Conservation (phyloP, 306 rosid species). For the Cucurbita argyrosperma region DNA sequence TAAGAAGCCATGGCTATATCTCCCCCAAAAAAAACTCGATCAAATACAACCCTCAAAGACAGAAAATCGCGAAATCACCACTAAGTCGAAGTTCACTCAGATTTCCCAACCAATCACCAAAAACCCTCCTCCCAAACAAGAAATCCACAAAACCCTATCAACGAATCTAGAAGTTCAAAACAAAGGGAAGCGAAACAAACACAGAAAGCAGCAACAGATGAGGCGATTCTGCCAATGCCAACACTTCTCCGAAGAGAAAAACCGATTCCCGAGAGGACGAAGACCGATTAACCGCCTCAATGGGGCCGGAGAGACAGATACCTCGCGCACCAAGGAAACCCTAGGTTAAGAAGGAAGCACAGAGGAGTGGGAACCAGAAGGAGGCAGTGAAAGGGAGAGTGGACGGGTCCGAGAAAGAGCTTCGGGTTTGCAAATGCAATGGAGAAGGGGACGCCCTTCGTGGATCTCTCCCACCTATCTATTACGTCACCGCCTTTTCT, state of each 20-base stretch:
- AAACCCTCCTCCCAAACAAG: background rate
- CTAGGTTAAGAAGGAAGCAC: background rate
- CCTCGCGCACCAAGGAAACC: background rate
- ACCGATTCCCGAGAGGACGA: background rate
- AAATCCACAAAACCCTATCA: background rate
- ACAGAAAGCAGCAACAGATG: background rate
- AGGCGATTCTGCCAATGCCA: background rate
- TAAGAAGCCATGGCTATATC: conserved; percentile 66
- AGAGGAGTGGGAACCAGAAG: background rate
- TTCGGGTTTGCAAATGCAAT: background rate
- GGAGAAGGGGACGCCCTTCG: background rate
- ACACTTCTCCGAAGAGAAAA: background rate
- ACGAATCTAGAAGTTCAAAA: background rate
- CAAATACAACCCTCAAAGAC: background rate
- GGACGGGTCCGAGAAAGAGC: too few species aligned
- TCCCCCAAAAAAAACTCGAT: background rate
- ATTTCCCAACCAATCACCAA: background rate
- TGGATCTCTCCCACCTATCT: background rate
- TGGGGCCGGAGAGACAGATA: background rate
- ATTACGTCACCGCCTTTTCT: background rate
- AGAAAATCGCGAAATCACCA: background rate
- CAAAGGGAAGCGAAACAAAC: background rate
- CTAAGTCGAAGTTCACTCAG: background rate
- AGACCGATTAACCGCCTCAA: background rate
- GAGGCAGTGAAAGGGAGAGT: background rate